A percentile compares a stretch with the other conserved stretches of the same genome.
Conservation (phyloP, 1,284 basidiomycete genomes). For the Pterulicium gracile region DNA sequence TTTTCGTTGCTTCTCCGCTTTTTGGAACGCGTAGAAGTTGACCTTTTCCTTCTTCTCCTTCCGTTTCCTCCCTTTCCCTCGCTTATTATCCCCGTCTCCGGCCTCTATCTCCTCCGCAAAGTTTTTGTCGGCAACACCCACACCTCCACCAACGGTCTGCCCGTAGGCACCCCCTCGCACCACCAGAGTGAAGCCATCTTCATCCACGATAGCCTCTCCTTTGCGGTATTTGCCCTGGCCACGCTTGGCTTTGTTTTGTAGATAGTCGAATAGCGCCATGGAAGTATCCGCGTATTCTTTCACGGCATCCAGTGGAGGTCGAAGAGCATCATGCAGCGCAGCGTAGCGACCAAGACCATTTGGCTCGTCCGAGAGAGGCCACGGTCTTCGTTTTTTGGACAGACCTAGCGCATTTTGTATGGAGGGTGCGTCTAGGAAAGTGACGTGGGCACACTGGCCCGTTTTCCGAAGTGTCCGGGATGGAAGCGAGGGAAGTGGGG, state of each 20-base stretch:
- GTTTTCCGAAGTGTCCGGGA: constrained; percentile 49
- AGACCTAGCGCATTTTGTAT: constrained; percentile 50
- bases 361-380: constrained; percentile 47
- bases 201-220: constrained; percentile 80
- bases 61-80: constrained; percentile 34
- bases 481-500: constrained; percentile 43
- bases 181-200: constrained; percentile 88
- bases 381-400: constrained; percentile 37
- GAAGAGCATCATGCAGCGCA: constrained; percentile 46
- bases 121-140: constrained; percentile 64
- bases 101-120: constrained; percentile 46
- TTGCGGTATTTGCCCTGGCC: constrained; percentile 56
- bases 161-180: constrained; percentile 83
- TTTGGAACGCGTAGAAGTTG: constrained; percentile 82
- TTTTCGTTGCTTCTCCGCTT: constrained; percentile 76
- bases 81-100: constrained; percentile 6
- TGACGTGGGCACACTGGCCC: constrained; percentile 60
- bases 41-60: constrained; percentile 65
- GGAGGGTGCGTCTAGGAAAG: constrained; percentile 72
- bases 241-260: constrained; percentile 51
- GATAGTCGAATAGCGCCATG: constrained; percentile 69
- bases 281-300: constrained; percentile 68
- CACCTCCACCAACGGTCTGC: constrained; percentile 71
- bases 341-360: constrained; percentile 64
- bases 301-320: constrained; percentile 64